Conservation (phyloP, 202 grass and related monocot genomes). For the Panicum virgatum region DNA sequence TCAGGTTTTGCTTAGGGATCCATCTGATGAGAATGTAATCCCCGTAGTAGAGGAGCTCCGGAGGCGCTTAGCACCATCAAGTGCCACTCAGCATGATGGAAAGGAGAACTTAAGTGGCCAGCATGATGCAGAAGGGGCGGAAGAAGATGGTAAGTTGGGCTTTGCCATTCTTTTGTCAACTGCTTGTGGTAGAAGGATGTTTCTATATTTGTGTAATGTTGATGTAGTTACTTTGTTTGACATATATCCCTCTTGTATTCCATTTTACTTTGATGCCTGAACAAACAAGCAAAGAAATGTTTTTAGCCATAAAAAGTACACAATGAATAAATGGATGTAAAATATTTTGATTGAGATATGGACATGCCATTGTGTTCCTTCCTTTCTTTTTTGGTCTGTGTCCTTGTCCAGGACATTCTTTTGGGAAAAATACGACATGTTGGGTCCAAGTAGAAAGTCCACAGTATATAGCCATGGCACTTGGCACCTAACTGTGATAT, state of each 20-base stretch:
- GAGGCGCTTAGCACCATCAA: constrained; percentile 60
- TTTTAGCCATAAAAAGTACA: not conserved
- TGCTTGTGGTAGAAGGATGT: not conserved
- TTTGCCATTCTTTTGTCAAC: constrained; percentile 1
- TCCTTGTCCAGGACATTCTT: constrained; percentile 41
- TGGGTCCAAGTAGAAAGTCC: constrained; percentile 32
- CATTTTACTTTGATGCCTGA: not conserved
- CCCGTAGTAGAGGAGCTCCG: constrained; percentile 86
- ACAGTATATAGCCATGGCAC: constrained; percentile 23
- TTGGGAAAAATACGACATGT: constrained; percentile 20
- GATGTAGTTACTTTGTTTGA: constrained; percentile 10
- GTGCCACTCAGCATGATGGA: constrained; percentile 46
- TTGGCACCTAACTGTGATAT: constrained; percentile 16
- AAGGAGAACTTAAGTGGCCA: constrained; percentile 59
- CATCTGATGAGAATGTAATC: constrained; percentile 81
- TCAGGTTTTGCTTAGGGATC: constrained; percentile 95
- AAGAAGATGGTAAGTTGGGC: constrained; percentile 68
- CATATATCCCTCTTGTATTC: not conserved
- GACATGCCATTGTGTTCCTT: constrained; percentile 12
- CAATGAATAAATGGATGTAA: not conserved
- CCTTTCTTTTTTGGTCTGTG: constrained; percentile 16
- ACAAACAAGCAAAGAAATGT: not conserved
- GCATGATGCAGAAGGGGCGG: constrained; percentile 68
- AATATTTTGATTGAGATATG: constrained; percentile 1
- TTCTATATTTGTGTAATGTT: constrained; percentile 20